phyloP scores from a whole-genome alignment of 371 early-diverging fungal species.

The Choanephora cucurbitarum region DNA sequence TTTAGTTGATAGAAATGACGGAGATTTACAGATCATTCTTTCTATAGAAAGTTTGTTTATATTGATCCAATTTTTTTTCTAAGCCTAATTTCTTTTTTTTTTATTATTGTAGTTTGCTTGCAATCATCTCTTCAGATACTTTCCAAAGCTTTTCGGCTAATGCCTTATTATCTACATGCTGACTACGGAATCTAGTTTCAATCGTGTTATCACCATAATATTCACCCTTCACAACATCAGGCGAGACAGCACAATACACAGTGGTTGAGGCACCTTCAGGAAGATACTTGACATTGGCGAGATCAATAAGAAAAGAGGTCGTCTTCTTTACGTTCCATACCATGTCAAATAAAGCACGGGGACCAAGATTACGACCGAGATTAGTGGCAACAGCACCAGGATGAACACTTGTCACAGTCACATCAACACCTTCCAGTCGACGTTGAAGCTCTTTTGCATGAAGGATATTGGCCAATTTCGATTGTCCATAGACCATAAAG shows the following conservation, averaged over 20 bases:
- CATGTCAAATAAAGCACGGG: background rate
- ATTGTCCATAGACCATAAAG: slow-evolving; percentile 10
- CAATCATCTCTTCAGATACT: background rate
- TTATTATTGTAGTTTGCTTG: background rate
- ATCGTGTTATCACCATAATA: slow-evolving; percentile 5
- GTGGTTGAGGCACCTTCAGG: slow-evolving; percentile 3
- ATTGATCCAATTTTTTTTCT: too few relatives aligned
- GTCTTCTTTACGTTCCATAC: background rate
- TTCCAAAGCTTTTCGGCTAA: slow-evolving; percentile 6
- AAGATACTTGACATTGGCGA: background rate
- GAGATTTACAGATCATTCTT: too few relatives aligned
- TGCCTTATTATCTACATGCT: background rate
- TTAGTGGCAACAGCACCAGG: slow-evolving; percentile 6
- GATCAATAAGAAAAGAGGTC: background rate
- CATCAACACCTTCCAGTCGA: slow-evolving; percentile 27
- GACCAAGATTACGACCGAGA: background rate
- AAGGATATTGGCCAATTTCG: slow-evolving; percentile 43
- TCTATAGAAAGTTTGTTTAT: too few relatives aligned
- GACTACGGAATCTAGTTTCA: background rate
- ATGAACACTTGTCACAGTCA: slow-evolving; percentile 7
- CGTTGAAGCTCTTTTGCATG: slow-evolving; percentile 57
- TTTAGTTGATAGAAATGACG: too few relatives aligned
- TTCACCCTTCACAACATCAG: slow-evolving; percentile 9
- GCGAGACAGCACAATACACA: slow-evolving; percentile 10
- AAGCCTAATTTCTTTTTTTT: too few relatives aligned